Evolutionary conservation across 352 stramenopile species (phyloP).

Genomic region (Peronospora farinosa): DNA sequence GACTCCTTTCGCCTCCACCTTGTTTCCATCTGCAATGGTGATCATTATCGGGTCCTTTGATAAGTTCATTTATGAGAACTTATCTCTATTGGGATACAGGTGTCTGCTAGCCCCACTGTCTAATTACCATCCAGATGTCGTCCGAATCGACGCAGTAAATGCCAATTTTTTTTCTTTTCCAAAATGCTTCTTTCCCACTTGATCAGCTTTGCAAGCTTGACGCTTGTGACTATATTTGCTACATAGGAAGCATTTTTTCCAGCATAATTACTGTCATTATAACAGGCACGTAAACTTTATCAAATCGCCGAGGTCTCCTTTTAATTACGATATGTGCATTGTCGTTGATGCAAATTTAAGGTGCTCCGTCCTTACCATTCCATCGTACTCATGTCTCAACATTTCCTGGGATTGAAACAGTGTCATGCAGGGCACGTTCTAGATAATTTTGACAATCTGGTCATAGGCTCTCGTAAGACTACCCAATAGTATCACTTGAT

Average conservation of each 20-base stretch:
- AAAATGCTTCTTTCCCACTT: neutral
- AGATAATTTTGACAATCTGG: too few species aligned
- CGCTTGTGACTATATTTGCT: constrained; percentile 1
- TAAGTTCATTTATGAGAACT: neutral
- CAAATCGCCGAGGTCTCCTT: neutral
- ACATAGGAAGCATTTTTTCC: neutral
- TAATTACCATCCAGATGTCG: neutral
- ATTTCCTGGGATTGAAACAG: neutral
- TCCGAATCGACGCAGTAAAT: neutral
- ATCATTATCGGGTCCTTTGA: neutral
- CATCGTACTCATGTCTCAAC: neutral
- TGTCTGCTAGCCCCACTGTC: neutral
- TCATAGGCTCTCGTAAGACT: too few species aligned
- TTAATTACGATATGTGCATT: neutral
- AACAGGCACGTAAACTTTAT: neutral
- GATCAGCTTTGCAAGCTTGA: neutral
- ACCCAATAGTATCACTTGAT: too few species aligned
- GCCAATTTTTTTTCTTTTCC: neutral
- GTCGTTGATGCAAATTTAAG: neutral
- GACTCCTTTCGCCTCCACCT: too few species aligned
- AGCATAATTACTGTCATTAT: neutral
- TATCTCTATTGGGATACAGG: neutral
- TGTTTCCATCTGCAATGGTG: too few species aligned
- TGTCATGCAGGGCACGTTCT: too few species aligned
- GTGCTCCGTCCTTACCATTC: neutral